phyloP scores from a whole-genome alignment of 2,329 filamentous ascomycete genomes.

The Xylaria polymorpha region DNA sequence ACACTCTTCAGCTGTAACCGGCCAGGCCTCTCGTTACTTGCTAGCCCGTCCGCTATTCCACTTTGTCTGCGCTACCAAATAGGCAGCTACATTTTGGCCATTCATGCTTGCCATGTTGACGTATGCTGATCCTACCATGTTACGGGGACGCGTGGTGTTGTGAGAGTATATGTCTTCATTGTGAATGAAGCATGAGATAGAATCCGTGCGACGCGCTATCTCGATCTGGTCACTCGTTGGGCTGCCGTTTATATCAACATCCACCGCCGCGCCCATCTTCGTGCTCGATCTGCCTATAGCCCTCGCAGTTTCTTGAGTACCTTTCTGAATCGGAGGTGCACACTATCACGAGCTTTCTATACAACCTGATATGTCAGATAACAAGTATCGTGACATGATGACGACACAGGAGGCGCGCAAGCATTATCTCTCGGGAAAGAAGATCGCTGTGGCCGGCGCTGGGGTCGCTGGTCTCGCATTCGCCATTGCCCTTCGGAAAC shows the following conservation, averaged over 20 bases:
- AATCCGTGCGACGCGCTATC: background rate
- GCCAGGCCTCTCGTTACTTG: background rate
- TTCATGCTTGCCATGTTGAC: background rate
- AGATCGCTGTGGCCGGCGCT: constrained; percentile 57
- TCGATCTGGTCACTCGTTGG: background rate
- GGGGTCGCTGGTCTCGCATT: constrained; percentile 59
- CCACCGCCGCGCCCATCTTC: background rate
- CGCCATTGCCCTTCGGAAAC: constrained; percentile 53
- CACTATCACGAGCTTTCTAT: background rate
- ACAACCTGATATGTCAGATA: background rate
- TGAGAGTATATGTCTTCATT: background rate
- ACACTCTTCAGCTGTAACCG: background rate
- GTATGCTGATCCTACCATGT: background rate
- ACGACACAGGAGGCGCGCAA: background rate
- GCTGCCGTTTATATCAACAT: constrained; percentile 3
- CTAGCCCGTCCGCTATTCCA: background rate
- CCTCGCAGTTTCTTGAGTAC: background rate
- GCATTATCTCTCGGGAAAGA: constrained; percentile 50
- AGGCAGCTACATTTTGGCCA: constrained; percentile 13
- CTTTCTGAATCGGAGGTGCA: background rate
- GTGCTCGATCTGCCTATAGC: background rate
- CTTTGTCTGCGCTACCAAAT: constrained; percentile 1
- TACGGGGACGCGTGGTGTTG: constrained; percentile 4
- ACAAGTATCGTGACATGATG: constrained; percentile 7
- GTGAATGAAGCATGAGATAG: background rate